phyloP scores from a whole-genome alignment of 805 yeast species.

The Lachancea nothofagi region DNA sequence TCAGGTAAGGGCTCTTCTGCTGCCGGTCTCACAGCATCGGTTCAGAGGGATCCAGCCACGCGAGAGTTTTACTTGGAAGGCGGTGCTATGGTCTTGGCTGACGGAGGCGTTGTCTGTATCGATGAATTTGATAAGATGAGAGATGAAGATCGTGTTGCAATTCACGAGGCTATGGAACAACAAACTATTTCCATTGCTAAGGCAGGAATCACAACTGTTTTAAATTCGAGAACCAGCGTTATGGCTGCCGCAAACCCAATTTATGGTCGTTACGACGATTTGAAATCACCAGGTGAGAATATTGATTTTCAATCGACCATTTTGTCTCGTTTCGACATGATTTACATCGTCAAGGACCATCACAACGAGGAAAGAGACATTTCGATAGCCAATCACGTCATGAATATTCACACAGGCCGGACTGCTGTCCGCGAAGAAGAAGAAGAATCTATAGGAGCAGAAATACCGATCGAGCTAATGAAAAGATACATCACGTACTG shows the following conservation, averaged over 20 bases:
- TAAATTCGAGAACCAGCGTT: conserved; percentile 93
- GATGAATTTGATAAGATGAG: conserved; percentile 99
- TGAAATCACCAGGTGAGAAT: conserved; percentile 95
- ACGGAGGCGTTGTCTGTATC: conserved; percentile 98
- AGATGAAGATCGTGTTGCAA: conserved; percentile 97
- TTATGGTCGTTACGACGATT: conserved; percentile 93
- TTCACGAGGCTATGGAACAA: conserved; percentile 99
- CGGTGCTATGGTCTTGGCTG: conserved; percentile 99
- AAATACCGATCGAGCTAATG: conserved; percentile 86
- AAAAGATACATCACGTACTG: conserved; percentile 89
- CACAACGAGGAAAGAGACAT: conserved; percentile 82
- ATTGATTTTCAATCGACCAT: conserved; percentile 97
- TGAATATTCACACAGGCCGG: conserved; percentile 88
- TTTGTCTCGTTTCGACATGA: conserved; percentile 97
- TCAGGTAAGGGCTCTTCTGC: conserved; percentile 99
- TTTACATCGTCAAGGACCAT: conserved; percentile 92
- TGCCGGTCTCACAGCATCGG: conserved; percentile 97
- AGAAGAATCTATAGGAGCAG: conserved; percentile 58
- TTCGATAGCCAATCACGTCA: conserved; percentile 88
- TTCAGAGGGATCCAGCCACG: conserved; percentile 83
- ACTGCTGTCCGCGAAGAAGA: conserved; percentile 37
- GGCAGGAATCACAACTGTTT: conserved; percentile 96
- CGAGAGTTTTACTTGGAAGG: conserved; percentile 95
- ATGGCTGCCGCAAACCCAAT: conserved; percentile 98
- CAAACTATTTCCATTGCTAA: conserved; percentile 98